Evolutionary conservation across 176 grass and related monocot species (phyloP), one percentile per base, ranked within the genome.

Genomic region (Hyparrhenia diplandra): DNA sequence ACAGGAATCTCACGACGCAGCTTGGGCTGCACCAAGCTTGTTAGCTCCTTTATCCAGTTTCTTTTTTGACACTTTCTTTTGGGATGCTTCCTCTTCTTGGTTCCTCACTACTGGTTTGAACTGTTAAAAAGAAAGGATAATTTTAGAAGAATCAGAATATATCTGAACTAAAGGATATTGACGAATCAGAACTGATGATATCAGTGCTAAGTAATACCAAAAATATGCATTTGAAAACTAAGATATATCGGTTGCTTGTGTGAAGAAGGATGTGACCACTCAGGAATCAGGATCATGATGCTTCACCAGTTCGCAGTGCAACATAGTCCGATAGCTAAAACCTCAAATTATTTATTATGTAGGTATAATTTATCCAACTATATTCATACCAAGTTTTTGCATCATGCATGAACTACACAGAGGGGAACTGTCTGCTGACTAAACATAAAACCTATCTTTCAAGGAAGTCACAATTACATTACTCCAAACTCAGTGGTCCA

Each of bases 51-150:
- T 86, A 24, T 89, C 81, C 12, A 58, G 40, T 83, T 93, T 85
- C 71, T 84, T 88, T 88, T 85, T 98, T 60, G 30, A 27, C 40
- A 73, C 88, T 24, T 93, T 94, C 45, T 88, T 91, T 74, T 46
- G 77, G 13, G 88, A 84, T 35, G 69, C 74, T 51, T 91, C 92
- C 63, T 83, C 83, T 71, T 89, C 76, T 84, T 98, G 87, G 49
- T 92, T 91, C 85, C 89, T 98, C 80, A 88, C 85, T 85, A 93
- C 82, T 69, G 95, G 95, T 74, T 95, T 85, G 74, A 98, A 98
- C 95, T 98, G 85, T 86, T 84, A 58, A 52, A 80, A 80, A 74
- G 52, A 81, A 74, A 80, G 13, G 37, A 76, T 46, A 8, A 20
- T 23, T 39, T 30, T n/a, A 27, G 16, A 18, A 85, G 61, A 52